These are phyloP conservation scores for Peronosclerospora sorghi DNA, from an alignment of 352 stramenopile genomes.

Conservation along the genomic window DNA sequence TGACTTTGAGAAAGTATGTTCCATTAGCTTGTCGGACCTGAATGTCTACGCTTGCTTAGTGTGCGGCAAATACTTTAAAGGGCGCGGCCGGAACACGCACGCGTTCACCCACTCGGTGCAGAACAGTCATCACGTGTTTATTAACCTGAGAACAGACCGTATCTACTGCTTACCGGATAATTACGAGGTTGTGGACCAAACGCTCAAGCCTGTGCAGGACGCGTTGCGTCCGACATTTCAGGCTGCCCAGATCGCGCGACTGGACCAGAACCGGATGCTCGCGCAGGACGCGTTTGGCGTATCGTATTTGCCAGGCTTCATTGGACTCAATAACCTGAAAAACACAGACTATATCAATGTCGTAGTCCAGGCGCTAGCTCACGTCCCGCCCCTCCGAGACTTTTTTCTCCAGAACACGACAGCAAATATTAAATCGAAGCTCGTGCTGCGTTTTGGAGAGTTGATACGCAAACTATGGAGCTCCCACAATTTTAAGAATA, in stretches of 20 bases:
- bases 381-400: constrained; percentile 91
- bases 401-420: constrained; percentile 87
- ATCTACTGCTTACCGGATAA: constrained; percentile 98
- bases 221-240: constrained; percentile 90
- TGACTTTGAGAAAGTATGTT: constrained; percentile 98
- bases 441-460: constrained; percentile 91
- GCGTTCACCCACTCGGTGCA: constrained; percentile 97
- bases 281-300: constrained; percentile 93
- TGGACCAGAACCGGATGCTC: constrained; percentile 89
- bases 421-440: constrained; percentile 54
- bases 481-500: constrained; percentile 96
- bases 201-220: constrained; percentile 90
- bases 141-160: constrained; percentile 90
- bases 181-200: constrained; percentile 96
- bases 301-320: constrained; percentile 94
- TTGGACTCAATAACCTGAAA: constrained; percentile 97
- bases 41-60: constrained; percentile 99
- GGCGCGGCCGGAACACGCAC: constrained; percentile 84
- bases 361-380: constrained; percentile 92
- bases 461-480: constrained; percentile 98
- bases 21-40: constrained; percentile 90
- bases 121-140: constrained; percentile 94
- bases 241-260: constrained; percentile 49
- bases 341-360: constrained; percentile 98
- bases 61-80: constrained; percentile 98